A percentile compares a stretch with the other conserved stretches of the same genome.
These are phyloP conservation scores for Kazachstania martiniae DNA, from an alignment of 805 yeast species.

Conservation along the genomic window DNA sequence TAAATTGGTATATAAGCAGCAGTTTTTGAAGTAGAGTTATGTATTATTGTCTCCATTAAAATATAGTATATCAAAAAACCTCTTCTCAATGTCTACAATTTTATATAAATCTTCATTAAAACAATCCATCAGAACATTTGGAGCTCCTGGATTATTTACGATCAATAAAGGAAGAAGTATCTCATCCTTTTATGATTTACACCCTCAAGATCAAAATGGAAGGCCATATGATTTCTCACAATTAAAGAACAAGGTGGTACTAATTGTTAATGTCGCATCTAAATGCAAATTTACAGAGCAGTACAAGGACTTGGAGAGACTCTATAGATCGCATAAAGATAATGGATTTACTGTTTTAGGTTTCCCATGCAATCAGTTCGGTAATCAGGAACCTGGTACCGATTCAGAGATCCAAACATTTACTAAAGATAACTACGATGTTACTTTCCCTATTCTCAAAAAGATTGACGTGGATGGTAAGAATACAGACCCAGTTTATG, in stretches of 20 bases:
- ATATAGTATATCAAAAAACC: too few relatives aligned
- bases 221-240: constrained; percentile 46
- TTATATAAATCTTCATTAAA: too few relatives aligned
- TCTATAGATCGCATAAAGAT: constrained; percentile 54
- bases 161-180: too few relatives aligned
- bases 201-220: constrained; percentile 50
- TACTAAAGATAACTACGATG: constrained; percentile 78
- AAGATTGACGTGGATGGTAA: constrained; percentile 87
- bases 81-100: too few relatives aligned
- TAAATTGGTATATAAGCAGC: too few relatives aligned
- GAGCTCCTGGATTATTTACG: too few relatives aligned
- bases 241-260: constrained; percentile 68
- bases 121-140: too few relatives aligned
- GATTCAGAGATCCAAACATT: constrained; percentile 60
- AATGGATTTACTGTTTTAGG: constrained; percentile 62
- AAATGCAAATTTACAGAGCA: constrained; percentile 76
- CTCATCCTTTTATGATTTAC: constrained; percentile 49
- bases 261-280: constrained; percentile 82
- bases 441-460: constrained; percentile 76
- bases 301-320: constrained; percentile 55
- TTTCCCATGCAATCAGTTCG: constrained; percentile 90
- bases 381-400: constrained; percentile 63
- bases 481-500: constrained; percentile 68
- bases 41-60: too few relatives aligned
- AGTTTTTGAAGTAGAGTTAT: too few relatives aligned